Conservation (phyloP, 1,284 basidiomycete species). For the Heterobasidion occidentale region DNA sequence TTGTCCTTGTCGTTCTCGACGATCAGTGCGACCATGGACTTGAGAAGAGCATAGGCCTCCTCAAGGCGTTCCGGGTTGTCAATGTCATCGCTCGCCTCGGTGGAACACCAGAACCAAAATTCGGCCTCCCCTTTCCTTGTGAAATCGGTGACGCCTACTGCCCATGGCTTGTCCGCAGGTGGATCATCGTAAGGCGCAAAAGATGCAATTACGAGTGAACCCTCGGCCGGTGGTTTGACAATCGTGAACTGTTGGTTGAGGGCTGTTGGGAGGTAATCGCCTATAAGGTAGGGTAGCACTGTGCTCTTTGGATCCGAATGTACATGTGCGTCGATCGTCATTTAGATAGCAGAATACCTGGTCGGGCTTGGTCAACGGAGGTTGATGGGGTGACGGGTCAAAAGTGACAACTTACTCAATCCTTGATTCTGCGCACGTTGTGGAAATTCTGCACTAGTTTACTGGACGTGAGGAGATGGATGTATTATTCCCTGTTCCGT, state of each 20-base stretch:
- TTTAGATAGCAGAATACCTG: too few species aligned
- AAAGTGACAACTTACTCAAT: too few species aligned
- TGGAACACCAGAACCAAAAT: constrained; percentile 8
- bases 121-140: background rate
- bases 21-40: background rate
- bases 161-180: background rate
- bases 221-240: background rate
- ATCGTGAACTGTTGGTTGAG: constrained; percentile 1
- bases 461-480: too few species aligned
- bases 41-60: constrained; percentile 3
- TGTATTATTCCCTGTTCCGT: too few species aligned
- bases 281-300: constrained; percentile 2
- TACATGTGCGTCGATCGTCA: background rate
- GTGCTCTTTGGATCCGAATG: constrained; percentile 5
- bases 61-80: background rate
- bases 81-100: background rate
- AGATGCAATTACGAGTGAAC: constrained; percentile 2
- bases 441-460: too few species aligned
- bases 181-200: constrained; percentile 1
- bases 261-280: constrained; percentile 1
- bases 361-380: too few species aligned
- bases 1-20: background rate
- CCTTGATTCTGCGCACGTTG: too few species aligned
- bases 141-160: constrained; percentile 2
- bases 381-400: too few species aligned